These are phyloP conservation scores for Obelidium mucronatum DNA, from an alignment of 192 early-diverging fungal genomes.

Conservation along the genomic window DNA sequence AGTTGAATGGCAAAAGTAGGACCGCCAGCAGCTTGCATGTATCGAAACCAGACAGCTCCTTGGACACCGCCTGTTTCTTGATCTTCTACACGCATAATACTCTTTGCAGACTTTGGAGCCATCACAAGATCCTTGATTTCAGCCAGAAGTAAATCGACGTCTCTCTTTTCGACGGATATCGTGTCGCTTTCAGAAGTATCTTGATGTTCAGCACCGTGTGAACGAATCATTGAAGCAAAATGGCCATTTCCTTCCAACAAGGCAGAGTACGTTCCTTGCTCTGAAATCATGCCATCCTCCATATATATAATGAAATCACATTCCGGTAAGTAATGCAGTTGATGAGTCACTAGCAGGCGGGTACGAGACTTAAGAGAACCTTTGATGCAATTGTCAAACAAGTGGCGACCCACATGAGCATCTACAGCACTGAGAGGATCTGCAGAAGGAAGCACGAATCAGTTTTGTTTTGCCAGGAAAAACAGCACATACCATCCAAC, in stretches of 20 bases:
- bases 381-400: conserved; percentile 81
- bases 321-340: conserved; percentile 75
- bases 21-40: conserved; percentile 70
- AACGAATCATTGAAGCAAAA: conserved; percentile 64
- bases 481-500: too few relatives aligned
- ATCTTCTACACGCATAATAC: conserved; percentile 84
- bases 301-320: conserved; percentile 76
- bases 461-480: too few relatives aligned
- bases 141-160: background rate
- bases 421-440: conserved; percentile 91
- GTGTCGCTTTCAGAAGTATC: conserved; percentile 32
- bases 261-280: conserved; percentile 67
- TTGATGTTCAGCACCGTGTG: conserved; percentile 51
- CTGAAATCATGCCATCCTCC: conserved; percentile 72
- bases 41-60: conserved; percentile 76
- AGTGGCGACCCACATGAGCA: conserved; percentile 65
- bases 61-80: conserved; percentile 80
- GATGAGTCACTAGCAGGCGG: conserved; percentile 84
- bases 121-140: conserved; percentile 20
- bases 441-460: too few relatives aligned
- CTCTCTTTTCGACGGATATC: background rate
- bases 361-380: conserved; percentile 76
- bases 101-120: conserved; percentile 34
- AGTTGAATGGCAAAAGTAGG: conserved; percentile 48
- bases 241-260: conserved; percentile 65